A percentile compares a stretch with the other conserved stretches of the same genome.
Evolutionary conservation across 352 stramenopile genomes (phyloP).

Genomic region (Saprolegnia parasitica): DNA sequence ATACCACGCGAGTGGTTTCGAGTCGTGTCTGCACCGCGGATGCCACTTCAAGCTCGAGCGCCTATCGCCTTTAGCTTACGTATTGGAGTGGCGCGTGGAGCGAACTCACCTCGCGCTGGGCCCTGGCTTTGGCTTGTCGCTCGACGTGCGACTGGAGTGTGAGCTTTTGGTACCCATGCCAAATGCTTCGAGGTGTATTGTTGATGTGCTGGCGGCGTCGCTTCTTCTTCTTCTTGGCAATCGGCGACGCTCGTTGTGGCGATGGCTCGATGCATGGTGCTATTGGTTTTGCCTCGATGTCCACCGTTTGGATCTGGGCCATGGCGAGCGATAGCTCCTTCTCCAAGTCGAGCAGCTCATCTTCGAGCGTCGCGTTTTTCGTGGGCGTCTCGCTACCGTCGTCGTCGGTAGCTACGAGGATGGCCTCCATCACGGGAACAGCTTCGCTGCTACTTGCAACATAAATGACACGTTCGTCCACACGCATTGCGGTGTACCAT

Average conservation of each 20-base stretch:
- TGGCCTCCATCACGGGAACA: not conserved
- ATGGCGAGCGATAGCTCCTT: not conserved
- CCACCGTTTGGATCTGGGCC: not conserved
- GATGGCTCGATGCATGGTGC: not conserved
- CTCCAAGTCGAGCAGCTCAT: constrained; percentile 7
- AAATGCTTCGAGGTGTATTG: not conserved
- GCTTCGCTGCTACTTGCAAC: not conserved
- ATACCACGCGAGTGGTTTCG: not conserved
- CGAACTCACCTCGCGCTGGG: not conserved
- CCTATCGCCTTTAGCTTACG: not conserved
- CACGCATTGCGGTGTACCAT: not conserved
- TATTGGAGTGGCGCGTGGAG: not conserved
- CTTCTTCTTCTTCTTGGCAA: constrained; percentile 1
- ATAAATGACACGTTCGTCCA: not conserved
- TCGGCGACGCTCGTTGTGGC: not conserved
- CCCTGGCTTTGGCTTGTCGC: not conserved
- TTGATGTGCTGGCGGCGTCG: not conserved
- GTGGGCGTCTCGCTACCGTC: no score
- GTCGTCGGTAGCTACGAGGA: not conserved
- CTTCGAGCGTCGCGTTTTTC: not conserved
- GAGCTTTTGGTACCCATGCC: constrained; percentile 6
- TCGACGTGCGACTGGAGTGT: not conserved
- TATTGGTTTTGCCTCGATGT: not conserved
- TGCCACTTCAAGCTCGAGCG: not conserved
- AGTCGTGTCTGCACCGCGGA: constrained; percentile 1